Evolutionary conservation across 2,329 filamentous ascomycete genomes (phyloP).

Genomic region (Diaporthe sp.): DNA sequence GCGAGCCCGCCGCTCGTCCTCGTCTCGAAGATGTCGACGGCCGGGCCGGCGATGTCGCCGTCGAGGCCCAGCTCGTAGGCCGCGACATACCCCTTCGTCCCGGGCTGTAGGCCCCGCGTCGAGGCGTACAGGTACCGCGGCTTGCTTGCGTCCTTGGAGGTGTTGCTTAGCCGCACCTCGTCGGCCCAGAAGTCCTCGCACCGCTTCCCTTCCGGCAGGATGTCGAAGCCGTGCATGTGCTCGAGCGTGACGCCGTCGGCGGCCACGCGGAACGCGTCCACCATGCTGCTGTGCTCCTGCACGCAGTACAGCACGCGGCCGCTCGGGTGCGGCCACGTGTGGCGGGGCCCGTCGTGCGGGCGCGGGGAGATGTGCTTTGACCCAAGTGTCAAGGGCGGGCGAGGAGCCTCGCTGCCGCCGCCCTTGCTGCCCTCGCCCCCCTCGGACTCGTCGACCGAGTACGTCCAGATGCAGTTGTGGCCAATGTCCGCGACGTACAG

Average conservation of each 20-base stretch:
- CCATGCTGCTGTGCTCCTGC: conserved; percentile 45
- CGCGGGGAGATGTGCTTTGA: conserved; percentile 38
- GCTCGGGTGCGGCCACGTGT: conserved; percentile 43
- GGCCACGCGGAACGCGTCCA: conserved; percentile 42
- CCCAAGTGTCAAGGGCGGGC: conserved; percentile 9
- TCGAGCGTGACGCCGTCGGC: conserved; percentile 35
- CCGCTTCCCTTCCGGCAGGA: conserved; percentile 31
- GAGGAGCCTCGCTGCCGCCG: neutral
- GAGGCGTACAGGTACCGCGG: conserved; percentile 43
- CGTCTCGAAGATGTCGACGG: conserved; percentile 42
- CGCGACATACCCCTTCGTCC: conserved; percentile 42
- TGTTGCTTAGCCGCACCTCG: conserved; percentile 43
- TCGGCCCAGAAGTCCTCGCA: conserved; percentile 42
- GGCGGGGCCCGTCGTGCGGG: conserved; percentile 42
- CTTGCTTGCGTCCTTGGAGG: neutral
- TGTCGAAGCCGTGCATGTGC: conserved; percentile 39
- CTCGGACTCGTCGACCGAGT: conserved; percentile 33
- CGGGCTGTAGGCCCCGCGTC: conserved; percentile 39
- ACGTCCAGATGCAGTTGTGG: conserved; percentile 43
- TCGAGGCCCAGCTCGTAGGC: conserved; percentile 40
- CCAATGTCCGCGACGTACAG: conserved; percentile 44
- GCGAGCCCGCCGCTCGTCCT: conserved; percentile 43
- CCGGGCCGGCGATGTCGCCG: conserved; percentile 38
- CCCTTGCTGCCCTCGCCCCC: neutral
- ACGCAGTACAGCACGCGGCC: conserved; percentile 43